Evolutionary conservation across 2,329 filamentous ascomycete species (phyloP), one percentile per base, ranked within the genome.

Genomic region (Thelonectria olida): DNA sequence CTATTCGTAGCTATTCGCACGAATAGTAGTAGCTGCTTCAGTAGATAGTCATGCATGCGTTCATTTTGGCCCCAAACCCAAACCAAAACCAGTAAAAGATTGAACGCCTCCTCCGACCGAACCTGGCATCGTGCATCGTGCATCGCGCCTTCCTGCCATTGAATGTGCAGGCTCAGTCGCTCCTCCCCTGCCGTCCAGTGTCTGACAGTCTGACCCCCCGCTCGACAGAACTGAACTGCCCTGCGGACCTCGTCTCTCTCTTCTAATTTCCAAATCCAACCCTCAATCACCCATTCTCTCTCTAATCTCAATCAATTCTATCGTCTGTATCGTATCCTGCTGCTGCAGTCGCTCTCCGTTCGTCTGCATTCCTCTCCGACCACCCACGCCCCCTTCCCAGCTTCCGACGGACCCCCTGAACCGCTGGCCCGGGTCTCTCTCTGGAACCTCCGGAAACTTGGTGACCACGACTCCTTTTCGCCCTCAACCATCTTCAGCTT

Each of bases 61-160:
- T 13, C 31, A 13, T 34, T 5, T 3, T 15, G 28, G 28, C 9
- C 28, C 28, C 28, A 31, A 31, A 31, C 28, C 28, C 28, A 6
- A 31, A 31, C 45, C 57, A 17, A 54, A 60, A 45, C 36, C 19
- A 59, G 56, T n/a, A 54, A 59, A 55, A 49, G 28, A 55, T 60
- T 60, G 57, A 60, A 60, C 57, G 57, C 57, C 57, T 60, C 51
- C 57, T 59, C 42, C 49, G 50, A 23, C 34, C 12, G 55, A 31
- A 25, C 25, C 45, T 48, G n/a, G 1, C 49, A 22, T 17, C 41
- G 41, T 39, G 52, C 49, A 45, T 44, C 23, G 44, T 51, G 45
- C 44, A 61, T 61, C 58, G 58, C 58, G 52, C 55, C 39, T 23
- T 55, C 45, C n/a, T n/a, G n/a, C n/a, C n/a, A n/a, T n/a, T n/a